Percentiles rank a stretch among this genome's conserved stretches.
phyloP scores from a whole-genome alignment of 169 alveolate species.

The Plasmodium gaboni region DNA sequence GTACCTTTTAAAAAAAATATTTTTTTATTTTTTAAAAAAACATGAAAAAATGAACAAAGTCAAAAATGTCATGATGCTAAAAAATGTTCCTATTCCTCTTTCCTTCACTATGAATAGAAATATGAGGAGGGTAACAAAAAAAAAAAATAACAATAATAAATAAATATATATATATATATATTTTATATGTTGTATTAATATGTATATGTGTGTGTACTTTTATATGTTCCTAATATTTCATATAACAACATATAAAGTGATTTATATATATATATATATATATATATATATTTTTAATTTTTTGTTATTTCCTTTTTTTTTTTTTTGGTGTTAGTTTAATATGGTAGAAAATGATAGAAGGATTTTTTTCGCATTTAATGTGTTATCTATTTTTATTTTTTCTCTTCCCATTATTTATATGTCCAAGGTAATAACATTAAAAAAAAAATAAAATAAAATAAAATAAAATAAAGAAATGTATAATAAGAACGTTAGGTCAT shows the following conservation, averaged over 20 bases:
- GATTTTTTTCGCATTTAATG: conserved; percentile 48
- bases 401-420: conserved; percentile 40
- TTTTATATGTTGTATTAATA: no score
- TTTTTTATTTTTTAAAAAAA: no score
- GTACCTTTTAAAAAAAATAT: no score
- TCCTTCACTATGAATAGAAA: conserved; percentile 25
- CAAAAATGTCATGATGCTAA: conserved; percentile 1
- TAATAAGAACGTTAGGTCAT: background rate
- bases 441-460: background rate
- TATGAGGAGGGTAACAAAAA: conserved; percentile 10
- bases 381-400: conserved; percentile 46
- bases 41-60: background rate
- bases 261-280: background rate
- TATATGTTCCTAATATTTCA: no score
- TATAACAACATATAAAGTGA: background rate
- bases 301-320: background rate
- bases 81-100: conserved; percentile 34
- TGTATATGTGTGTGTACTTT: no score
- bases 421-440: conserved; percentile 23
- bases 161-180: background rate
- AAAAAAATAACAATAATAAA: conserved; percentile 1
- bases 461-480: background rate
- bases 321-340: conserved; percentile 33
- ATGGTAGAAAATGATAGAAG: conserved; percentile 76
- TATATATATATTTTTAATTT: background rate